Evolutionary conservation across 148 eudicot genomes (phyloP), one percentile per base, ranked within the genome.

Genomic region (Spergularia bocconei): DNA sequence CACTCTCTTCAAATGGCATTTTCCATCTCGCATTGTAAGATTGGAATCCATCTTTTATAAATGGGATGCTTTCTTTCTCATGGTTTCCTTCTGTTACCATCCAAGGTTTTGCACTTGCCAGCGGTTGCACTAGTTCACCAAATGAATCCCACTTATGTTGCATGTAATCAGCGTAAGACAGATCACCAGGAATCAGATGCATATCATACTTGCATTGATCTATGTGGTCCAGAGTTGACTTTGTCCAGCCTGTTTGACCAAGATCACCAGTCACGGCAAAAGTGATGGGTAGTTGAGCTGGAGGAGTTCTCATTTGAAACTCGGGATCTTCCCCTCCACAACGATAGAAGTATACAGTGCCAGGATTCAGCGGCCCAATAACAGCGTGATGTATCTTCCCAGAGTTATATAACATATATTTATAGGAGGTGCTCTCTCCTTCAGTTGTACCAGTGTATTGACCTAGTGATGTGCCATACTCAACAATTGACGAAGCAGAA

Each of bases 11-110:
- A 81, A 75, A 94, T 12, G 98, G 98, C 98, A 94, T 94, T 75
- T 88, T 94, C 98, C 98, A 94, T 77, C 98, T 85, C 51, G 98
- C 87, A 87, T 94, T 94, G 65, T 94, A 94, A 12, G 98, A 85
- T 54, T 71, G 71, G 61, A 94, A 94, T 0, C 88, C 86, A 77
- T 89, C 93, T 79, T 78, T 86, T 12, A 94, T 41, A 0, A 90
- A 61, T 4, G 82, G 82, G 77, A 94, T 88, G 60, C 41, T 78
- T 86, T 94, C 98, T 82, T 85, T 84, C 75, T 94, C 98, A 81
- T 94, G 98, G 84, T 94, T 94, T 79, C 98, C 98, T 83, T 94
- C 79, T 4, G 97, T 92, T 70, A 94, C 98, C 98, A 94, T 94
- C 98, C 98, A 94, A 17, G 98, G 90, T 83, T 88, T 92, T 47